Evolutionary conservation across 2,329 filamentous ascomycete species (phyloP).

Genomic region (Dactylonectria estremocensis): DNA sequence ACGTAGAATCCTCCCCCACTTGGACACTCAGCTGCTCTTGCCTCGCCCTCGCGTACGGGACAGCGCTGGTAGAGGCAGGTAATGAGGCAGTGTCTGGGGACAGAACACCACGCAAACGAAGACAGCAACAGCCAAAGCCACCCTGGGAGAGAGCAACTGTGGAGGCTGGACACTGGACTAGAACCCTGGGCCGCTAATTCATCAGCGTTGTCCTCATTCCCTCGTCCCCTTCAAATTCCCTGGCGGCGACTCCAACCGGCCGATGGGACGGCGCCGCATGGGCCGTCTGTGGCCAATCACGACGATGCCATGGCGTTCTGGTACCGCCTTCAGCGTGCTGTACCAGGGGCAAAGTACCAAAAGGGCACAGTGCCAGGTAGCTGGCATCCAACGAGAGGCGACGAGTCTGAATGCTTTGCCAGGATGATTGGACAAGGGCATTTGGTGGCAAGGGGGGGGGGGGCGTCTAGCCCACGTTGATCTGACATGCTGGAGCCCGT

Average conservation of each 20-base stretch:
- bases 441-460: constrained; percentile 18
- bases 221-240: constrained; percentile 1
- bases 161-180: constrained; percentile 22
- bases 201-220: constrained; percentile 16
- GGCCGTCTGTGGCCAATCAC: constrained; percentile 21
- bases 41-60: no score
- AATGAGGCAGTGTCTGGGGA: not conserved
- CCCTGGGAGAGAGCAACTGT: constrained; percentile 31
- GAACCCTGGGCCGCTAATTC: constrained; percentile 23
- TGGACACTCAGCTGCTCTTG: not conserved
- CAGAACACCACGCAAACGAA: not conserved
- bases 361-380: constrained; percentile 12
- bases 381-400: constrained; percentile 17
- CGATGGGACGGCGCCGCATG: constrained; percentile 23
- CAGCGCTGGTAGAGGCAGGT: no score
- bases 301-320: constrained; percentile 8
- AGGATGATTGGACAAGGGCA: constrained; percentile 9
- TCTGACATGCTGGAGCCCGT: constrained; percentile 27
- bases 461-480: constrained; percentile 19
- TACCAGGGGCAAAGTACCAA: not conserved
- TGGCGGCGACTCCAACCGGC: constrained; percentile 23
- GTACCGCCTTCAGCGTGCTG: constrained; percentile 1
- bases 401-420: constrained; percentile 27
- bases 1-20: not conserved
- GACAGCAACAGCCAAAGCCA: constrained; percentile 18